phyloP scores from a whole-genome alignment of 2,329 filamentous ascomycete species.

The Chaetomiaceae sp. region DNA sequence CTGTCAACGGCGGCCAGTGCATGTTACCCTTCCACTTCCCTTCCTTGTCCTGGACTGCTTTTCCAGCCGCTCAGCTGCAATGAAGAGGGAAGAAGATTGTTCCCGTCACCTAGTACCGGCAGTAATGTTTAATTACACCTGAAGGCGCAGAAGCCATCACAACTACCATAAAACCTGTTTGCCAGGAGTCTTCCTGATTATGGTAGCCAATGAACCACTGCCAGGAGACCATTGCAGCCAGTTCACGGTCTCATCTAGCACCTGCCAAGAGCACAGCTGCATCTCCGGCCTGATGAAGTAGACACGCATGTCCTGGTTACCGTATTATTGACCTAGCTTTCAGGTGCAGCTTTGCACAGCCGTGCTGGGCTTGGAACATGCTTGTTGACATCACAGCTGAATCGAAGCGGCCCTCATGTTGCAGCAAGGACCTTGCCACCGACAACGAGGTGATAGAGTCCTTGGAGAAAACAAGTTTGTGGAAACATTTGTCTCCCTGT shows the following conservation, averaged over 20 bases:
- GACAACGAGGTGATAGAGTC: neutral
- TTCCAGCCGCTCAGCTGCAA: neutral
- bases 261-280: neutral
- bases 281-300: neutral
- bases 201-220: neutral
- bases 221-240: neutral
- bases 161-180: neutral
- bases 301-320: neutral
- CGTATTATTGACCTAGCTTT: no score
- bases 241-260: neutral
- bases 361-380: neutral
- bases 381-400: conserved; percentile 4
- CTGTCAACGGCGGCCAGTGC: neutral
- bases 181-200: neutral
- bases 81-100: neutral
- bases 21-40: neutral
- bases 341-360: no score
- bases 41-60: neutral
- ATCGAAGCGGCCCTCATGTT: neutral
- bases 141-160: neutral
- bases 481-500: no score
- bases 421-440: conserved; percentile 11
- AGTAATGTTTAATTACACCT: neutral
- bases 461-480: neutral
- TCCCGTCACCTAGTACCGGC: neutral